phyloP scores from a whole-genome alignment of 2,329 filamentous ascomycete species.

The Cladosporium phlei region DNA sequence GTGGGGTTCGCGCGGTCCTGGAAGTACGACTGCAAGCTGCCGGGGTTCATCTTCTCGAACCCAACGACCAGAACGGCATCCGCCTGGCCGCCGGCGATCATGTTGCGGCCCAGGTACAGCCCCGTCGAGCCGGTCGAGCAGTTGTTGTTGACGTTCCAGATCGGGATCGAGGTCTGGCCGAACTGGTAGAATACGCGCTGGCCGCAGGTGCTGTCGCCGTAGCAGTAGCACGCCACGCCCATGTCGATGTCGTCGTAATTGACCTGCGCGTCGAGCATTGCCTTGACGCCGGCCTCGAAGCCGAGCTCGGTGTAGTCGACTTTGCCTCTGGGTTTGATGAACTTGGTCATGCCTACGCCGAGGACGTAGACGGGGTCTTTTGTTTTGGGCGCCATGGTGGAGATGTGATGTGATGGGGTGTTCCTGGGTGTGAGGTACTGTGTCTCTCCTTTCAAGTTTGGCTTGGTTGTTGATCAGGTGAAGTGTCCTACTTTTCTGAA shows the following conservation, averaged over 20 bases:
- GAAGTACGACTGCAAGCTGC: conserved; percentile 78
- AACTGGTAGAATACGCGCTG: conserved; percentile 99
- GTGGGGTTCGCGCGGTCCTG: conserved; percentile 79
- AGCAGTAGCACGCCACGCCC: conserved; percentile 96
- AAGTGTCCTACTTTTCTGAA: too few species aligned
- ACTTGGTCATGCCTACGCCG: conserved; percentile 98
- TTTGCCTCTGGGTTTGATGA: conserved; percentile 93
- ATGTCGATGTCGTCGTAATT: conserved; percentile 96
- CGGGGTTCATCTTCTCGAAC: conserved; percentile 97
- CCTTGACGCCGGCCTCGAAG: conserved; percentile 87
- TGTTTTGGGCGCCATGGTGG: conserved; percentile 9
- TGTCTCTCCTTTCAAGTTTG: too few species aligned
- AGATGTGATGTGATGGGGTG: neutral
- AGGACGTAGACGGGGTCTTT: conserved; percentile 64
- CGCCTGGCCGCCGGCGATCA: conserved; percentile 73
- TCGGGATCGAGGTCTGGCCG: conserved; percentile 91
- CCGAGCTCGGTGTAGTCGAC: conserved; percentile 93
- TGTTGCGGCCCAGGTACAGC: conserved; percentile 73
- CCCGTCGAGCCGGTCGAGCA: conserved; percentile 94
- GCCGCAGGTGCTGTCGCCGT: conserved; percentile 89
- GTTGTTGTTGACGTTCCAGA: conserved; percentile 99
- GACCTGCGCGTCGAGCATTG: conserved; percentile 77
- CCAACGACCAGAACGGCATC: conserved; percentile 89
- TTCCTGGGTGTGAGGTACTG: too few species aligned
- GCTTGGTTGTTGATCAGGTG: too few species aligned